Conservation (phyloP, 2,329 filamentous ascomycete species). For the Conoideocrella luteorostrata region DNA sequence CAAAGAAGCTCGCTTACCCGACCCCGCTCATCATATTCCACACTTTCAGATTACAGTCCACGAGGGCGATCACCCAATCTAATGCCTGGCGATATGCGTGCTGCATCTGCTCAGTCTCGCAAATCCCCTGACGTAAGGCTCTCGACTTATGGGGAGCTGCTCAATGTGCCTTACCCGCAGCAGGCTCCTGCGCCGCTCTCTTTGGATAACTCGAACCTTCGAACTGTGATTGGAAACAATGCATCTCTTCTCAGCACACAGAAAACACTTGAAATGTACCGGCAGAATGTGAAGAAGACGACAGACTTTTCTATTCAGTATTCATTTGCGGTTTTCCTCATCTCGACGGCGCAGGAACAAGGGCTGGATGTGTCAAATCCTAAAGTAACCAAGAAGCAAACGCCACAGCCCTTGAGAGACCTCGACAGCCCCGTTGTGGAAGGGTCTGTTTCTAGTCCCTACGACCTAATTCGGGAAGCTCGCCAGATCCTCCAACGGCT, state of each 20-base stretch:
- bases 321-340: conserved; percentile 91
- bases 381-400: conserved; percentile 34
- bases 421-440: conserved; percentile 41
- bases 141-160: conserved; percentile 51
- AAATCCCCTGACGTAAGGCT: conserved; percentile 50
- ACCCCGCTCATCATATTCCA: conserved; percentile 71
- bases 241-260: conserved; percentile 85
- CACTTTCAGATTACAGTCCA: conserved; percentile 59
- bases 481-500: conserved; percentile 82
- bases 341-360: conserved; percentile 79
- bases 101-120: conserved; percentile 43
- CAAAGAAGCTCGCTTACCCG: conserved; percentile 56
- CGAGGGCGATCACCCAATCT: conserved; percentile 56
- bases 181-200: conserved; percentile 60
- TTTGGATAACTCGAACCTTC: conserved; percentile 76
- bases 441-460: conserved; percentile 43
- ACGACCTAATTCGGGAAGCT: conserved; percentile 76
- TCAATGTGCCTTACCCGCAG: conserved; percentile 72
- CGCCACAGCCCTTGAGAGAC: conserved; percentile 40
- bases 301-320: conserved; percentile 87
- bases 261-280: conserved; percentile 96
- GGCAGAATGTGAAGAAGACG: conserved; percentile 94
- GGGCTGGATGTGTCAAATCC: conserved; percentile 48
- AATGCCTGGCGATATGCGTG: conserved; percentile 37
- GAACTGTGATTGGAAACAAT: conserved; percentile 75